Base-by-base conservation (phyloP, 371 early-diverging fungal genomes). In the Nematocida homosporus region DNA sequence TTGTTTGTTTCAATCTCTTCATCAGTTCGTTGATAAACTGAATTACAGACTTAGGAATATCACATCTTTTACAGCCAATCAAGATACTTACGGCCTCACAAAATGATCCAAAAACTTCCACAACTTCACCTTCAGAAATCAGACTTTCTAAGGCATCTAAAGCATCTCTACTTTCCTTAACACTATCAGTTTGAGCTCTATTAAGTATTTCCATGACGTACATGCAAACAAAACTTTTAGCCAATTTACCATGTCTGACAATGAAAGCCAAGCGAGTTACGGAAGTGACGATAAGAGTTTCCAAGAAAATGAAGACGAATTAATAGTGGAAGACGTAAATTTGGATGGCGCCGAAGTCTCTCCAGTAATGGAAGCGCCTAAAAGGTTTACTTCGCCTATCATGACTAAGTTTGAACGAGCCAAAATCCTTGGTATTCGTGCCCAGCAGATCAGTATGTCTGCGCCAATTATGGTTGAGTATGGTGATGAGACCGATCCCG, bases 361-460 rank as follows among this genome's bases (percentile, higher is more conserved):
- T 8, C 61, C 35, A 23, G 69, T 60, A 61, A 29, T 34, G 29
- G 75, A 72, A 32, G 41, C 63, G 29, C 63, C 60, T 23, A 72
- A 72, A 61, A 16, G 75, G 29, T 72, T 88, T 66, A 97, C 99
- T 3, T 93, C 94, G n/a, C 94, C 95, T 20, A 93, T 92, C 82
- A 92, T 99, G 93, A 97, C 97, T 51, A 97, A 96, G 85, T 99
- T 95, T 85, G 99, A 99, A 85, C 89, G 91, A 61, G 96, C 99
- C 48, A 88, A 94, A 77, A 88, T 97, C 56, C 86, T 97, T 44
- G 99, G 99, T 32, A 90, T 93, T 2, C 84, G 78, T 56, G 88
- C 82, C 82, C 84, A 66, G 81, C 84, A 84, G 52, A 48, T 80
- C 81, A 81, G 92, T 85, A 91, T 95, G 89, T 94, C 93, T 83